Percentiles rank a stretch among this genome's conserved stretches.
Conservation (phyloP, 352 stramenopile genomes). For the Phytophthora palmivora region DNA sequence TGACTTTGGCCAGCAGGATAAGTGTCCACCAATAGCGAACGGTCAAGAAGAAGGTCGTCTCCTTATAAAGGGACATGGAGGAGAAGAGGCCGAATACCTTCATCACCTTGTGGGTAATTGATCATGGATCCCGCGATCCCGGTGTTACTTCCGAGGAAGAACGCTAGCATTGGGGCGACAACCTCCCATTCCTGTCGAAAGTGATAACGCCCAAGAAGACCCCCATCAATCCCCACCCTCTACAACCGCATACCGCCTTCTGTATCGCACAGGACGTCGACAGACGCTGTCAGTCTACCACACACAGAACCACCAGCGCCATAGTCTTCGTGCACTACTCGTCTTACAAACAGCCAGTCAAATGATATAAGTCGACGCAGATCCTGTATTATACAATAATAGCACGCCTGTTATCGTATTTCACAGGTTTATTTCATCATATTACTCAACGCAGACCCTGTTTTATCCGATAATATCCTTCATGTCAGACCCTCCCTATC, state of each 20-base stretch:
- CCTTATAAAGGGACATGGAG: slow-evolving; percentile 10
- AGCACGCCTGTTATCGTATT: not conserved
- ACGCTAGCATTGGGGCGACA: slow-evolving; percentile 60
- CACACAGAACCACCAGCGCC: slow-evolving; percentile 18
- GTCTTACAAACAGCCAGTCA: slow-evolving; percentile 1
- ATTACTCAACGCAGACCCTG: no score
- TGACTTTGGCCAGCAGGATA: slow-evolving; percentile 47
- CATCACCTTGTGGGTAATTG: slow-evolving; percentile 68
- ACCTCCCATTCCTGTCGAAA: slow-evolving; percentile 22
- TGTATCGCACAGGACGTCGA: slow-evolving; percentile 41
- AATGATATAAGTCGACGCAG: not conserved
- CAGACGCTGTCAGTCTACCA: slow-evolving; percentile 20
- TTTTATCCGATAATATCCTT: no score
- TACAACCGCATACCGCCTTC: slow-evolving; percentile 31
- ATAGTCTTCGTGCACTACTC: slow-evolving; percentile 26
- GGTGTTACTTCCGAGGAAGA: slow-evolving; percentile 54
- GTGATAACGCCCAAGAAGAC: slow-evolving; percentile 12
- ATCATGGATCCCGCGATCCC: slow-evolving; percentile 87
- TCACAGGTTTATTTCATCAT: no score
- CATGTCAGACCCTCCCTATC: slow-evolving; percentile 1
- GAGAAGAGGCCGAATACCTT: slow-evolving; percentile 66
- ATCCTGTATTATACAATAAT: not conserved
- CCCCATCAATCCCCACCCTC: slow-evolving; percentile 34
- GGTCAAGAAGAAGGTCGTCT: slow-evolving; percentile 5
- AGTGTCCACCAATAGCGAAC: slow-evolving; percentile 61